Evolutionary conservation across 352 stramenopile species (phyloP).

Genomic region (Blastocystis sp.): DNA sequence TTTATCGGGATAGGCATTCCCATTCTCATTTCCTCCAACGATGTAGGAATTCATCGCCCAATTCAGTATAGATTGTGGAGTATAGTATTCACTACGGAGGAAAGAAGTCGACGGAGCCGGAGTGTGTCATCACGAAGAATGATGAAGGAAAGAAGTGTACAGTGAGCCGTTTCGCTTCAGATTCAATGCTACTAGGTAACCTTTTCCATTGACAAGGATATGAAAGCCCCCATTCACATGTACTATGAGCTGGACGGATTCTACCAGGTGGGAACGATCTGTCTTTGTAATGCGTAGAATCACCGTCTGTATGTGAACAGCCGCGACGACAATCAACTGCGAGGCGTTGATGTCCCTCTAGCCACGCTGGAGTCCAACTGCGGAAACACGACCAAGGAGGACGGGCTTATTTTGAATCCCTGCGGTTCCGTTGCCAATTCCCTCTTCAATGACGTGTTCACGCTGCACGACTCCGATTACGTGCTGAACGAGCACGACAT

Average conservation of each 20-base stretch:
- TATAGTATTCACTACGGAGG: conserved; percentile 85
- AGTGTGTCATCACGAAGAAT: conserved; percentile 77
- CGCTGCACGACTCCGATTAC: conserved; percentile 71
- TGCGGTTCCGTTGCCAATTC: conserved; percentile 84
- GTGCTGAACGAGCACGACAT: conserved; percentile 80
- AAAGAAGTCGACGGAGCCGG: conserved; percentile 74
- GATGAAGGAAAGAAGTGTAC: conserved; percentile 75
- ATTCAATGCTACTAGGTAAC: conserved; percentile 74
- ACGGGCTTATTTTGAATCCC: conserved; percentile 75
- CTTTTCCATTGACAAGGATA: conserved; percentile 82
- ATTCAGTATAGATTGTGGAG: conserved; percentile 78
- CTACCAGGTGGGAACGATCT: conserved; percentile 75
- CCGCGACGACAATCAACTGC: conserved; percentile 81
- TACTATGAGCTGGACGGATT: conserved; percentile 88
- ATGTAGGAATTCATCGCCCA: conserved; percentile 73
- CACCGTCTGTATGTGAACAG: conserved; percentile 84
- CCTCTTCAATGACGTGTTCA: conserved; percentile 77
- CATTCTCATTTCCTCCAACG: conserved; percentile 81
- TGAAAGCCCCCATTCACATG: conserved; percentile 82
- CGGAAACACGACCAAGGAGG: conserved; percentile 59
- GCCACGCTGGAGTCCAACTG: conserved; percentile 48
- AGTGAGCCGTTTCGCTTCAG: not conserved
- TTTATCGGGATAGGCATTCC: conserved; percentile 84
- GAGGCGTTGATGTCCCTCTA: conserved; percentile 75
- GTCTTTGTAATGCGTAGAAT: conserved; percentile 73